These are phyloP conservation scores for Apophysomyces variabilis DNA, from an alignment of 371 early-diverging fungal genomes.

Conservation along the genomic window DNA sequence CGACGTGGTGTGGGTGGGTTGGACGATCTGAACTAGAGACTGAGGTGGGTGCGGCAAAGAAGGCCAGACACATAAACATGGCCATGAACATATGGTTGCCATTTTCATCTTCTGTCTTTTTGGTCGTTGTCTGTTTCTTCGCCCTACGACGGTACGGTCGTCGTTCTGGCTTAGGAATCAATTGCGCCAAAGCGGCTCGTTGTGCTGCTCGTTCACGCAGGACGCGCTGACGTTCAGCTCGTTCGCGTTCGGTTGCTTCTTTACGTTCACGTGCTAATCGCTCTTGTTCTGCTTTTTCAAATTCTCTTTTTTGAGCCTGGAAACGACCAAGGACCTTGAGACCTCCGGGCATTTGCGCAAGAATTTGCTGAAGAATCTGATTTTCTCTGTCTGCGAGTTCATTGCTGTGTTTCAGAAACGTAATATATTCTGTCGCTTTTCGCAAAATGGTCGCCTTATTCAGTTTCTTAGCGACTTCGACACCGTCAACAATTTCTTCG, in stretches of 20 bases:
- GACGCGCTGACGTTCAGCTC: constrained; percentile 30
- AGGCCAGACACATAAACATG: constrained; percentile 3
- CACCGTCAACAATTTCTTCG: constrained; percentile 65
- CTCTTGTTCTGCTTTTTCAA: constrained; percentile 29
- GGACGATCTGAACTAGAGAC: background rate
- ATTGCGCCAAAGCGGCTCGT: constrained; percentile 31
- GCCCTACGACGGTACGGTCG: constrained; percentile 29
- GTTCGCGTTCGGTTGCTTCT: constrained; percentile 23
- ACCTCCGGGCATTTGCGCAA: constrained; percentile 63
- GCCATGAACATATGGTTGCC: constrained; percentile 14
- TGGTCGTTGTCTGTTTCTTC: constrained; percentile 12
- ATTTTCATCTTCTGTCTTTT: constrained; percentile 12
- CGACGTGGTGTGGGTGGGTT: background rate
- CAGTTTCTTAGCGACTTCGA: constrained; percentile 72
- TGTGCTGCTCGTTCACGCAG: constrained; percentile 39
- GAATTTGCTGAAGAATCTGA: constrained; percentile 51
- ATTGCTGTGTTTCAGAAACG: constrained; percentile 66
- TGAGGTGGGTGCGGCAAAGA: background rate
- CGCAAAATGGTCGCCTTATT: constrained; percentile 92
- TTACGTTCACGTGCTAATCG: constrained; percentile 30
- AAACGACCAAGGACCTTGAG: constrained; percentile 44
- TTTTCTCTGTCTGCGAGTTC: constrained; percentile 56
- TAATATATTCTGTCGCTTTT: constrained; percentile 89
- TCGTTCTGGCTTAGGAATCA: constrained; percentile 20
- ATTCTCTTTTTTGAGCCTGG: constrained; percentile 28